Base-by-base conservation (phyloP, 1,284 basidiomycete genomes). In the Puccinia horiana region DNA sequence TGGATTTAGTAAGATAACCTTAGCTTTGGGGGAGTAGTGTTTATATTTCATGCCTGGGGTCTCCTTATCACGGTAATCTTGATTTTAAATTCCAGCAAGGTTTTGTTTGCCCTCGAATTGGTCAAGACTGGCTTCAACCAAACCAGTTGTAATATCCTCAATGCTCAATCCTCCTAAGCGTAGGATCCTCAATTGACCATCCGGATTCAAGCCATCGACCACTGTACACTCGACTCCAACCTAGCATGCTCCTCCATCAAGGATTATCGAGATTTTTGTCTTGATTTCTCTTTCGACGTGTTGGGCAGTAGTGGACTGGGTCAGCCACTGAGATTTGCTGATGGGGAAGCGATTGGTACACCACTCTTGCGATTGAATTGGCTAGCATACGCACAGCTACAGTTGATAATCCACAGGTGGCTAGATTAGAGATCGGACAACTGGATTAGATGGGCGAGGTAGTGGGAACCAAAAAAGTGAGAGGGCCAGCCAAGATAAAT, bases 31-130 rank as follows among this genome's bases (percentile, higher is more conserved):
- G 37, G 95, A 93, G 87, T 99, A 99, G 88, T 99, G 97, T 76
- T 93, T 91, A 87, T 99, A 99, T 88, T 99, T 99, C 96, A 98
- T 98, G n/a, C 97, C 97, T 0, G 97, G 97, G 0, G 97, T 99
- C 86, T 93, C 92, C 83, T 93, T 88, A 29, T 87, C 75, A 5
- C 42, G 42, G 65, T 47, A 76, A 65, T 80, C 44, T 8, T 52
- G n/a, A 72, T 72, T 58, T 14, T 72, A 69, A 54, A 56, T 35
- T 26, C 40, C 37, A 35, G 63, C 63, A 54, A 80, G 29, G 12
- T 6, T 61, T 29, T 40, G 40, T 52, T 72, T 37, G 3, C 56
- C 42, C 18, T 76, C 26, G 11, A 20, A 29, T 44, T 26, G 44
- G 49, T 35, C 54, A 9, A 70, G 52, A 26, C 54, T 56, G 85